Evolutionary conservation across 768 basidiomycete genomes (phyloP).

Genomic region (Sutorius australiensis): DNA sequence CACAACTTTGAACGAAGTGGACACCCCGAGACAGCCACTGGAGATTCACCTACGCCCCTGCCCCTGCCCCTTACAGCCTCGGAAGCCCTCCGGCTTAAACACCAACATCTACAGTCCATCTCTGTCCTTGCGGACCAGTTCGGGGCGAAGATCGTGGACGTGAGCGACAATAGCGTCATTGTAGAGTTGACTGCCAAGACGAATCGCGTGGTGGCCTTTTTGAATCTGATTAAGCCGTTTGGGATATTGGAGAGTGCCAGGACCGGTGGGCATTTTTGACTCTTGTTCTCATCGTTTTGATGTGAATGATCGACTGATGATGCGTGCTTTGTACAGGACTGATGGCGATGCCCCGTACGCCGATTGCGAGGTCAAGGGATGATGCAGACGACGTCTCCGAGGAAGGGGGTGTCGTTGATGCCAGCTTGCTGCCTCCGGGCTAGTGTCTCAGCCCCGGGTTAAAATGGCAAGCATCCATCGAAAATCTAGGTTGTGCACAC

Average conservation of each 20-base stretch:
- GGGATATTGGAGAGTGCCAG: slow-evolving; percentile 94
- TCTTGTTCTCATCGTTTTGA: neutral
- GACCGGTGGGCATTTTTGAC: slow-evolving; percentile 58
- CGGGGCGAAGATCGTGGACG: slow-evolving; percentile 88
- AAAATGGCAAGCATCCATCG: neutral
- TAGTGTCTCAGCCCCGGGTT: slow-evolving; percentile 33
- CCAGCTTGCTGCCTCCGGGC: slow-evolving; percentile 91
- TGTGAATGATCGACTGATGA: neutral
- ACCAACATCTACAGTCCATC: slow-evolving; percentile 87
- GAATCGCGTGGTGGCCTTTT: slow-evolving; percentile 85
- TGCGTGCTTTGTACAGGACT: slow-evolving; percentile 49
- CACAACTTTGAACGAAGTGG: slow-evolving; percentile 71
- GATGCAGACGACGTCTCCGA: slow-evolving; percentile 55
- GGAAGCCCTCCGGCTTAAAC: slow-evolving; percentile 85
- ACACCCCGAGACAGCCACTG: slow-evolving; percentile 29
- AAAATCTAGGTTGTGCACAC: neutral
- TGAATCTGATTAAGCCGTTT: slow-evolving; percentile 87
- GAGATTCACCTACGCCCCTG: slow-evolving; percentile 30
- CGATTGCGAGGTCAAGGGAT: slow-evolving; percentile 58
- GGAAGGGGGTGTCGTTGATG: slow-evolving; percentile 67
- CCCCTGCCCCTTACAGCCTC: slow-evolving; percentile 62
- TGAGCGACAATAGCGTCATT: slow-evolving; percentile 92
- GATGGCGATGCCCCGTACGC: slow-evolving; percentile 99
- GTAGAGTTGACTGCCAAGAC: slow-evolving; percentile 96
- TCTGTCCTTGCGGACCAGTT: slow-evolving; percentile 83